Evolutionary conservation across 1,139 yeast species (phyloP), one percentile per base, ranked within the genome.

Genomic region (Zygoascus hellenicus): DNA sequence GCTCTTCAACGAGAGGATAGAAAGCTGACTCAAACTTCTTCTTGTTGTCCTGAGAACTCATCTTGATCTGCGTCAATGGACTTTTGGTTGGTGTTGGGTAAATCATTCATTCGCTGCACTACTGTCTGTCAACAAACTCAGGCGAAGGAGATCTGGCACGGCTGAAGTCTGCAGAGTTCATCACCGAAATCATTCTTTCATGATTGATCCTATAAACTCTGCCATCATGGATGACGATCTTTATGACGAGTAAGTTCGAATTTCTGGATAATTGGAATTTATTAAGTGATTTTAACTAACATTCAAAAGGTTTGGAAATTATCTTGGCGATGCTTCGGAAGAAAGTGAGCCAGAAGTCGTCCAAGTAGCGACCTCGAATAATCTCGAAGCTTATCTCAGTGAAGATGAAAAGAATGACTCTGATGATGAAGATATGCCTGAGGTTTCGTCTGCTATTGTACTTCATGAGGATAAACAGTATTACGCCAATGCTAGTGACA

Each of bases 1-100:
- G 74, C 64, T 92, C 98, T 22, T 74, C 76, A 35, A 88, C 96
- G 55, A 94, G 71, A 39, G 74, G 76, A 54, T 92, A 92, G 70
- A 92, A 90, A 48, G 81, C 81, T 31, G 69, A 71, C 58, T 88
- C 72, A 65, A 92, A 92, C 64, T 80, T 81, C 48, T 75, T 71
- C 67, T 76, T 84, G 38, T 52, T 48, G 42, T 47, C 54, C 15
- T 45, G 31, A 10, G 51, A 48, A 6, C 54, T 45, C 56, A 51
- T 54, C 10, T 26, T 16, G 28, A 7, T 7, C 26, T 22, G 7
- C 4, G 7, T 22, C 26, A 7, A 22, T 22, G n/a, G n/a, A n/a
- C n/a, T n/a, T 7, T 22, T 22, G 26, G 26, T 22, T 22, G 26
- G 26, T 22, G 26, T 22, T 22, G 26, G 26, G 26, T 22, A 22